Conservation (phyloP, 2,329 filamentous ascomycete species). For the Curvularia sp. region DNA sequence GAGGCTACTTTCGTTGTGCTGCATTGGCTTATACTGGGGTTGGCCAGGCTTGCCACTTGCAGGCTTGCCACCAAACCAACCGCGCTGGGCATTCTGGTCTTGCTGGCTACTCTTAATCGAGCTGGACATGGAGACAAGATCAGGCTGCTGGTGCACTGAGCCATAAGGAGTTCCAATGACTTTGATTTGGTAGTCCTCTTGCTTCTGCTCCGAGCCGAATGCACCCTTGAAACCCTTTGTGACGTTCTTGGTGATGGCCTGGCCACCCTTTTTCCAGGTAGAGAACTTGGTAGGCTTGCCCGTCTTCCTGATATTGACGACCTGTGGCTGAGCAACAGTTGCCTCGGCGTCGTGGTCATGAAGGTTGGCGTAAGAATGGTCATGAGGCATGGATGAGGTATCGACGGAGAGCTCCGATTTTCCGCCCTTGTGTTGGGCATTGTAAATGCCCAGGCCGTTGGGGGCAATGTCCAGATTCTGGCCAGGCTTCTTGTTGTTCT, state of each 20-base stretch:
- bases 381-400: constrained; percentile 48
- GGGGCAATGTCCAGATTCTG: constrained; percentile 57
- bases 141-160: constrained; percentile 45
- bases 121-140: constrained; percentile 35
- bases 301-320: constrained; percentile 88
- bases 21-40: constrained; percentile 40
- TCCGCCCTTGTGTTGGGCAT: constrained; percentile 45
- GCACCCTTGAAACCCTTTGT: constrained; percentile 93
- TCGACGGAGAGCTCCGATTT: constrained; percentile 52
- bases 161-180: constrained; percentile 57
- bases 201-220: constrained; percentile 68
- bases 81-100: constrained; percentile 35
- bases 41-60: constrained; percentile 19
- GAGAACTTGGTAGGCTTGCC: constrained; percentile 96
- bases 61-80: constrained; percentile 46
- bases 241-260: constrained; percentile 91
- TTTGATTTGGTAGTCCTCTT: constrained; percentile 61
- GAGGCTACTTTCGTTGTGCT: constrained; percentile 53
- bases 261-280: constrained; percentile 97
- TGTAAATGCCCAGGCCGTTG: constrained; percentile 71
- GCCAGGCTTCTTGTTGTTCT: constrained; percentile 66
- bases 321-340: constrained; percentile 77
- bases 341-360: constrained; percentile 70
- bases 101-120: constrained; percentile 38
- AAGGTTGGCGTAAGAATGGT: constrained; percentile 52